Evolutionary conservation across 805 yeast species (phyloP), one percentile per base, ranked within the genome.

Genomic region (Saccharomycopsis sp.): DNA sequence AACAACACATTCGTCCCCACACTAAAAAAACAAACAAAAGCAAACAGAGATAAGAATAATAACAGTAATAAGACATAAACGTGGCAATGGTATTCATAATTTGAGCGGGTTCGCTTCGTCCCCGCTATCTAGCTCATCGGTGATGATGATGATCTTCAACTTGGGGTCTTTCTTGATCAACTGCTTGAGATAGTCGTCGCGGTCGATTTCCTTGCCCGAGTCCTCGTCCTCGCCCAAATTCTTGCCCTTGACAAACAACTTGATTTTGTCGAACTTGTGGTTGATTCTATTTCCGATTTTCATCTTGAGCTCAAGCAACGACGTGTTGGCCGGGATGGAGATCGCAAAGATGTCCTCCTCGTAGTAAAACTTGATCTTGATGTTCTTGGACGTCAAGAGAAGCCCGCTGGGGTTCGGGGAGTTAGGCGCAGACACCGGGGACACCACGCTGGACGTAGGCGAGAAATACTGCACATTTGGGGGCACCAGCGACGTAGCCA

Each of bases 261-360:
- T 71, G 52, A 76, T 71, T 34, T 57, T 53, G n/a, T 62, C 61
- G 44, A 48, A 63, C 9, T 64, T 70, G 54, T 68, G 68, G 52
- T 77, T 79, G 55, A 83, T 75, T 59, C 88, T 69, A 56, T 80
- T 79, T 52, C 71, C 71, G 55, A 84, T 75, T 65, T 82, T 83
- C 29, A 71, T 67, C 62, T 77, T 76, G 58, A 84, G 66, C 58
- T 81, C 86, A 37, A 70, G 73, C 51, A 80, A 68, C 2, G 79
- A 71, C 53, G 79, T 77, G 60, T 72, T 74, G 14, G 74, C 66
- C 34, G 83, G 82, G 44, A 84, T 71, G 60, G 83, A 70, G 48
- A 88, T 75, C 1, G 90, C 94, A 73, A 87, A 88, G 15, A 88
- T 88, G 67, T 88, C 96, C 65, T 87, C 94, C 59, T 83, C 84